Evolutionary conservation across 192 early-diverging fungal species (phyloP).

Genomic region (Coemansia sp.): DNA sequence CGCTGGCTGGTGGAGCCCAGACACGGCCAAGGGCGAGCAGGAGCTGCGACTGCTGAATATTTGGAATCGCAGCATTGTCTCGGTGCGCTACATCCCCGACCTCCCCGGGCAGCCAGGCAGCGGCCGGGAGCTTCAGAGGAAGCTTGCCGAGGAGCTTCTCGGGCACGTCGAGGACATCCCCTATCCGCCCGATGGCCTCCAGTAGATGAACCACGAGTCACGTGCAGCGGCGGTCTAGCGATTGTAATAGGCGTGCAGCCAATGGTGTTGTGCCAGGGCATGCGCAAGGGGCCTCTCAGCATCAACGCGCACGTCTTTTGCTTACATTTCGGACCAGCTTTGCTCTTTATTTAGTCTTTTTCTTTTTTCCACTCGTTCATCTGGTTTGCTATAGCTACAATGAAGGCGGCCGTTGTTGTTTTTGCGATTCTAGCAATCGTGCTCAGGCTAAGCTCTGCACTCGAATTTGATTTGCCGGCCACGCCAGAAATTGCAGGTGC

Average conservation of each 20-base stretch:
- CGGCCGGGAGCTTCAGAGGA: constrained; percentile 52
- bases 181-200: constrained; percentile 46
- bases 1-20: constrained; percentile 44
- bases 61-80: constrained; percentile 42
- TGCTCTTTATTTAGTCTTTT: neutral
- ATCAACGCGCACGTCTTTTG: neutral
- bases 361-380: neutral
- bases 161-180: constrained; percentile 62
- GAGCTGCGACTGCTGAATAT: constrained; percentile 31
- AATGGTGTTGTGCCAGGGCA: neutral
- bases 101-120: constrained; percentile 33
- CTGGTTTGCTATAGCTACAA: constrained; percentile 3
- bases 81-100: constrained; percentile 38
- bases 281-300: neutral
- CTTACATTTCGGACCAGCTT: neutral
- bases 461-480: constrained; percentile 83
- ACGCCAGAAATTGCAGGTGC: constrained; percentile 35
- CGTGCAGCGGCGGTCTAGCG: no score
- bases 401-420: constrained; percentile 21
- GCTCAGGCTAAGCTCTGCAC: constrained; percentile 40
- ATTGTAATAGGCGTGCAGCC: neutral
- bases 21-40: constrained; percentile 16
- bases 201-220: constrained; percentile 3
- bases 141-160: constrained; percentile 64
- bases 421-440: constrained; percentile 14